Conservation (phyloP, 2,329 filamentous ascomycete genomes). For the Penicillium concentricum region DNA sequence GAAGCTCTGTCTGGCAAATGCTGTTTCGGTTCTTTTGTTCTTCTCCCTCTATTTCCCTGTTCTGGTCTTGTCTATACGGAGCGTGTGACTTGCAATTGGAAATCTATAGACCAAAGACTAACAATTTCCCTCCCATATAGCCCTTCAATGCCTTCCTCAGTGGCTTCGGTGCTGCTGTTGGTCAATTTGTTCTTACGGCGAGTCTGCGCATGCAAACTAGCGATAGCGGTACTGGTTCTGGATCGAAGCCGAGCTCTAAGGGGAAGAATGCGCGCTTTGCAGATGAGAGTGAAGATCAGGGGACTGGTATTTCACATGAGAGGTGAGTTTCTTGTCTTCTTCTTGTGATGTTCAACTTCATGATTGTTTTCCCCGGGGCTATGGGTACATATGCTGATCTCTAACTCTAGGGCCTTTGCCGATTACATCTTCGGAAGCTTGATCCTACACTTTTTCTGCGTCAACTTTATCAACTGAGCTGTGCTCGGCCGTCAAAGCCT, state of each 20-base stretch:
- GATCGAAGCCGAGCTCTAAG: constrained; percentile 57
- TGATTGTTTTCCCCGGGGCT: not conserved
- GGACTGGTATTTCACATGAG: constrained; percentile 39
- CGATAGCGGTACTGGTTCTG: constrained; percentile 23
- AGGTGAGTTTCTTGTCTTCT: constrained; percentile 31
- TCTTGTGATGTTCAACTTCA: not conserved
- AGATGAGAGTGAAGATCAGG: constrained; percentile 25
- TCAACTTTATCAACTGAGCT: constrained; percentile 96
- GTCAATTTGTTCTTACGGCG: constrained; percentile 95
- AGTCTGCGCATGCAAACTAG: constrained; percentile 89
- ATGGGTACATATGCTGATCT: not conserved
- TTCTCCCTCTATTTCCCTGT: too few relatives aligned
- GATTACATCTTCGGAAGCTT: constrained; percentile 94
- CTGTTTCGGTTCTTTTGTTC: not conserved
- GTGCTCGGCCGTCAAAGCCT: not conserved
- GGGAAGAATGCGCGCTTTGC: constrained; percentile 28
- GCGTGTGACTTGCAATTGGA: not conserved
- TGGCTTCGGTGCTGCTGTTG: constrained; percentile 90
- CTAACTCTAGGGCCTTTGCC: constrained; percentile 73
- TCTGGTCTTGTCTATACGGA: not conserved
- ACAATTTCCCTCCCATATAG: constrained; percentile 47
- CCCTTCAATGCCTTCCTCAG: constrained; percentile 98
- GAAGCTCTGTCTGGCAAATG: not conserved
- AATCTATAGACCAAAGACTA: not conserved
- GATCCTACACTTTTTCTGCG: constrained; percentile 96